These are phyloP conservation scores for Sporisorium reilianum DNA, from an alignment of 1,284 basidiomycete species.

Conservation along the genomic window DNA sequence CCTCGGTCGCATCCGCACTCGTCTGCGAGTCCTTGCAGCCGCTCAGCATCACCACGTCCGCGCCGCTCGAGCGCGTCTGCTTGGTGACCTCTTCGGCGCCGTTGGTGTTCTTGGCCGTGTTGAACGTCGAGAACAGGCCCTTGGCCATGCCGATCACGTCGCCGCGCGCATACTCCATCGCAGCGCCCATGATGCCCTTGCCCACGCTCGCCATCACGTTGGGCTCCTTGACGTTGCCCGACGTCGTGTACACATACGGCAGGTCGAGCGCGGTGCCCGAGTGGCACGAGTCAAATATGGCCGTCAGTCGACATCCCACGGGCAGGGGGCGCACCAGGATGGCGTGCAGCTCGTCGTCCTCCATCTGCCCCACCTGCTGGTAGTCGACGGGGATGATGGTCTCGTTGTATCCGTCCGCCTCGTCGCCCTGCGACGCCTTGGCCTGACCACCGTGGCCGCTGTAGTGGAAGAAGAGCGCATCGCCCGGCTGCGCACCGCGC, in stretches of 20 bases:
- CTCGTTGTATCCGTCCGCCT: constrained; percentile 69
- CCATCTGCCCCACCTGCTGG: constrained; percentile 65
- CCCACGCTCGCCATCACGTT: constrained; percentile 72
- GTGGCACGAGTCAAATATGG: constrained; percentile 66
- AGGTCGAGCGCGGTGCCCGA: constrained; percentile 68
- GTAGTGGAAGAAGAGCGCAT: constrained; percentile 69
- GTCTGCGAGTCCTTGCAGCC: constrained; percentile 95
- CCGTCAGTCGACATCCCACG: constrained; percentile 45
- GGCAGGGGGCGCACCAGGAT: constrained; percentile 67
- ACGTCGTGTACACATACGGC: constrained; percentile 79
- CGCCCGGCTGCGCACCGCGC: constrained; percentile 60
- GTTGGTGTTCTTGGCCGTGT: constrained; percentile 70
- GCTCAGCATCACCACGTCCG: constrained; percentile 74
- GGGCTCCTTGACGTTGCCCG: constrained; percentile 92
- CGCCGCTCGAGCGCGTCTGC: constrained; percentile 81
- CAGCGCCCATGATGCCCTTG: constrained; percentile 71
- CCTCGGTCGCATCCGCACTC: constrained; percentile 86
- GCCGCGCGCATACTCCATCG: constrained; percentile 79
- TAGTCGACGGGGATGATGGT: constrained; percentile 69
- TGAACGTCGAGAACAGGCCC: constrained; percentile 71
- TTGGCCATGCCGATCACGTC: constrained; percentile 77
- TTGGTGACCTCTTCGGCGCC: constrained; percentile 77
- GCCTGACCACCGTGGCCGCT: constrained; percentile 68
- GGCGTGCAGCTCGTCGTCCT: constrained; percentile 68
- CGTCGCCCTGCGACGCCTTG: constrained; percentile 65